phyloP scores from a whole-genome alignment of 148 eudicot genomes.

The Silene conica region DNA sequence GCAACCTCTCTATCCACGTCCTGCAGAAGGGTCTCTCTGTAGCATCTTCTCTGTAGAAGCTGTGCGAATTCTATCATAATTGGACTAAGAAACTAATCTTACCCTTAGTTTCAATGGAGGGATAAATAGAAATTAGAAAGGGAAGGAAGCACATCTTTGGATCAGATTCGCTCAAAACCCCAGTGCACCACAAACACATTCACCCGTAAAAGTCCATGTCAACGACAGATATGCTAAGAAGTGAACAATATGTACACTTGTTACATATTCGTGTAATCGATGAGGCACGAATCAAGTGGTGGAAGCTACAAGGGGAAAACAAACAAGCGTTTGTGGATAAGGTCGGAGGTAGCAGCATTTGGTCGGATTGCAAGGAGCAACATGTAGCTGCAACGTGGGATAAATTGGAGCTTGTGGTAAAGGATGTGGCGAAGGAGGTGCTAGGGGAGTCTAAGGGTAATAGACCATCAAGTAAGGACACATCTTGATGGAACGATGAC shows the following conservation, averaged over 20 bases:
- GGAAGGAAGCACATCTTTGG: neutral
- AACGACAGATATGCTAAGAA: neutral
- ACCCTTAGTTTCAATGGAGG: neutral
- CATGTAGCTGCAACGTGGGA: too few relatives aligned
- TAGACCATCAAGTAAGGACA: too few relatives aligned
- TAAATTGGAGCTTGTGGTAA: too few relatives aligned
- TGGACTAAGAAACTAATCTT: neutral
- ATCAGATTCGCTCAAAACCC: neutral
- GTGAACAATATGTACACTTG: neutral
- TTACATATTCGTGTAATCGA: neutral
- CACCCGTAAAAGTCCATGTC: neutral
- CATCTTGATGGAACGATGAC: too few relatives aligned
- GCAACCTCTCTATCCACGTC: neutral
- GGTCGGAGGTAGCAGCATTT: too few relatives aligned
- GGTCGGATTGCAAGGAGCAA: too few relatives aligned
- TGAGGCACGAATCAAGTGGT: too few relatives aligned
- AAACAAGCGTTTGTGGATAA: too few relatives aligned
- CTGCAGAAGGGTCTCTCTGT: slow-evolving; percentile 3
- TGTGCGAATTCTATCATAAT: neutral
- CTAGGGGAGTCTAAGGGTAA: too few relatives aligned
- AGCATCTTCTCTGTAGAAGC: neutral
- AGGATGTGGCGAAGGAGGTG: too few relatives aligned
- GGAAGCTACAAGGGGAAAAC: too few relatives aligned
- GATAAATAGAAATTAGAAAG: neutral
- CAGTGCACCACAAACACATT: neutral